These are phyloP conservation scores for Solanum verrucosum DNA, from an alignment of 257 asterid genomes.

Conservation along the genomic window DNA sequence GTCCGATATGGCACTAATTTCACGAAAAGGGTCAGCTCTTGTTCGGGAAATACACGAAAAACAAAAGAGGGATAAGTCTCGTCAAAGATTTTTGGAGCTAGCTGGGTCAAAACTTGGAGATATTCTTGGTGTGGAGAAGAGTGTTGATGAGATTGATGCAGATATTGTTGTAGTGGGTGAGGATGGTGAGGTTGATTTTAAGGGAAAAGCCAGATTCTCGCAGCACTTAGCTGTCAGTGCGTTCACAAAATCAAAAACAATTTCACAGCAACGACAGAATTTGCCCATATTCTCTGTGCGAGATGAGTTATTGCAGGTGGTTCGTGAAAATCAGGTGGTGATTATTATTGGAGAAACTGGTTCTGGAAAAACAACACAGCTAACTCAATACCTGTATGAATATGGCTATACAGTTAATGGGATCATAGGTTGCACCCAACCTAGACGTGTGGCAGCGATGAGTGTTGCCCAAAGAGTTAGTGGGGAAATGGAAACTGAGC, in stretches of 20 bases:
- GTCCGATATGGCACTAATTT: slow-evolving; percentile 96
- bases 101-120: slow-evolving; percentile 94
- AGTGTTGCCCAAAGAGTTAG: slow-evolving; percentile 97
- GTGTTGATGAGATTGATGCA: slow-evolving; percentile 87
- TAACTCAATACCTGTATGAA: slow-evolving; percentile 87
- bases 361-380: slow-evolving; percentile 94
- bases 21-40: slow-evolving; percentile 78
- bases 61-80: slow-evolving; percentile 68
- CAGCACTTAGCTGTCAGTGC: slow-evolving; percentile 79
- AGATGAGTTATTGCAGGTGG: slow-evolving; percentile 90
- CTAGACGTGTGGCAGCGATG: slow-evolving; percentile 99
- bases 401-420: slow-evolving; percentile 66
- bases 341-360: slow-evolving; percentile 97
- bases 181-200: slow-evolving; percentile 87
- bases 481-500: slow-evolving; percentile 92
- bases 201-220: slow-evolving; percentile 76
- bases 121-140: slow-evolving; percentile 90
- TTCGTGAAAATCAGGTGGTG: slow-evolving; percentile 88
- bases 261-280: slow-evolving; percentile 73
- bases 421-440: slow-evolving; percentile 89
- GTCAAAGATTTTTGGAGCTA: slow-evolving; percentile 94
- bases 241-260: slow-evolving; percentile 59
- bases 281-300: slow-evolving; percentile 88
- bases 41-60: slow-evolving; percentile 84
- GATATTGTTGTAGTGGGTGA: slow-evolving; percentile 91